Evolutionary conservation across 805 yeast genomes (phyloP).

Genomic region (Kodamaea leandrae): DNA sequence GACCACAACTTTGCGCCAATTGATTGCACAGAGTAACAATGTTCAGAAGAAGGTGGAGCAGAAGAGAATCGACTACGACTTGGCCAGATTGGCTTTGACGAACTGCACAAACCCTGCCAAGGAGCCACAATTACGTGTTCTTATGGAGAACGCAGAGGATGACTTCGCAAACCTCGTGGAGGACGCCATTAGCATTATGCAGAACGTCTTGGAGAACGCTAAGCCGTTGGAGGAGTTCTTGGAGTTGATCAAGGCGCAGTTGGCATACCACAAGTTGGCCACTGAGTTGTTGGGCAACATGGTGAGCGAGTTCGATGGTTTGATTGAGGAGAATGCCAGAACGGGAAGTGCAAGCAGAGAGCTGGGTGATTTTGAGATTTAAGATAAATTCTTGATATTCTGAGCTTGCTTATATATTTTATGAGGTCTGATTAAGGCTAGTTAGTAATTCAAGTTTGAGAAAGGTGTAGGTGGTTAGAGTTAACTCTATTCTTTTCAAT

Average conservation of each 20-base stretch:
- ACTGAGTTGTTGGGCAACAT: conserved; percentile 61
- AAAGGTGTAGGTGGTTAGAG: too few relatives aligned
- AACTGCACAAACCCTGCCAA: conserved; percentile 44
- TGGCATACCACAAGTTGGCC: conserved; percentile 77
- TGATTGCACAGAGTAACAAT: conserved; percentile 60
- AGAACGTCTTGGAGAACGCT: conserved; percentile 70
- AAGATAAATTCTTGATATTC: too few relatives aligned
- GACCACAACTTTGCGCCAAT: conserved; percentile 56
- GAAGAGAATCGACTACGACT: conserved; percentile 75
- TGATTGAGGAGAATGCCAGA: conserved; percentile 48
- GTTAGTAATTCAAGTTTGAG: too few relatives aligned
- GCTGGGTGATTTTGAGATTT: conserved; percentile 30
- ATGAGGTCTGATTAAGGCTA: too few relatives aligned
- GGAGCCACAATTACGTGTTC: conserved; percentile 70
- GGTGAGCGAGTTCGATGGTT: conserved; percentile 59
- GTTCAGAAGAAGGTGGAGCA: conserved; percentile 74
- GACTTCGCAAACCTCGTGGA: conserved; percentile 88
- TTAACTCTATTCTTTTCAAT: too few relatives aligned
- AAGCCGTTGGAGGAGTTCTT: conserved; percentile 64
- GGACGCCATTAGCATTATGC: conserved; percentile 81
- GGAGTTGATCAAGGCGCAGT: conserved; percentile 74
- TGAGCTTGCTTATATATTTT: too few relatives aligned
- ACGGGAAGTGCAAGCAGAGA: conserved; percentile 22
- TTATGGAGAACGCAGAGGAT: conserved; percentile 83
- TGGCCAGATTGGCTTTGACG: conserved; percentile 55